A percentile compares a stretch with the other conserved stretches of the same genome.
Evolutionary conservation across 176 grass and related monocot genomes (phyloP).

Genomic region (Oryza glumipatula): DNA sequence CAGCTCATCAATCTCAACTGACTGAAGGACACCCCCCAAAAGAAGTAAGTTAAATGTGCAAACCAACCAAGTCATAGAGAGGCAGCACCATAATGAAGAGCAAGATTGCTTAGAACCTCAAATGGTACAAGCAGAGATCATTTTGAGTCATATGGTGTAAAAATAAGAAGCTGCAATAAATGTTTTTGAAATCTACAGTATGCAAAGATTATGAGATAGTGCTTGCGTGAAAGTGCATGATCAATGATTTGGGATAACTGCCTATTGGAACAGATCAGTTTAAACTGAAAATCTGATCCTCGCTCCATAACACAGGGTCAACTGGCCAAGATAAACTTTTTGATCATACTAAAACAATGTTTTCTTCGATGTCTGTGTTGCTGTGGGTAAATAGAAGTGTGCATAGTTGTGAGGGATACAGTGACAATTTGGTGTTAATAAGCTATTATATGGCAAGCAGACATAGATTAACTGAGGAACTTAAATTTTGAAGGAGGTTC

Average conservation of each 20-base stretch:
- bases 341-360: not conserved
- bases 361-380: slow-evolving; percentile 10
- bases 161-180: not conserved
- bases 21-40: slow-evolving; percentile 39
- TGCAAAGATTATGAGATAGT: not conserved
- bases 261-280: slow-evolving; percentile 1
- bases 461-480: not conserved
- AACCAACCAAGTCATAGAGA: slow-evolving; percentile 2
- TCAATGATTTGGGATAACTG: slow-evolving; percentile 12
- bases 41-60: slow-evolving; percentile 24
- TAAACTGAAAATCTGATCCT: slow-evolving; percentile 1
- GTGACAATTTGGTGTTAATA: slow-evolving; percentile 4
- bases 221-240: not conserved
- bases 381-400: not conserved
- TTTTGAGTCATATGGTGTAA: not conserved
- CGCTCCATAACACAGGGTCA: not conserved
- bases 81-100: not conserved
- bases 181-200: slow-evolving; percentile 13
- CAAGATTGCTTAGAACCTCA: not conserved
- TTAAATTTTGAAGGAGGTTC: not conserved
- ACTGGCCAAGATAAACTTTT: not conserved
- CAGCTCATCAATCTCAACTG: slow-evolving; percentile 67
- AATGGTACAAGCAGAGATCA: not conserved
- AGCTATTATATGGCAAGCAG: not conserved
- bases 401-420: slow-evolving; percentile 2